Conservation (phyloP, 2,329 filamentous ascomycete genomes). For the Diplodia seriata region DNA sequence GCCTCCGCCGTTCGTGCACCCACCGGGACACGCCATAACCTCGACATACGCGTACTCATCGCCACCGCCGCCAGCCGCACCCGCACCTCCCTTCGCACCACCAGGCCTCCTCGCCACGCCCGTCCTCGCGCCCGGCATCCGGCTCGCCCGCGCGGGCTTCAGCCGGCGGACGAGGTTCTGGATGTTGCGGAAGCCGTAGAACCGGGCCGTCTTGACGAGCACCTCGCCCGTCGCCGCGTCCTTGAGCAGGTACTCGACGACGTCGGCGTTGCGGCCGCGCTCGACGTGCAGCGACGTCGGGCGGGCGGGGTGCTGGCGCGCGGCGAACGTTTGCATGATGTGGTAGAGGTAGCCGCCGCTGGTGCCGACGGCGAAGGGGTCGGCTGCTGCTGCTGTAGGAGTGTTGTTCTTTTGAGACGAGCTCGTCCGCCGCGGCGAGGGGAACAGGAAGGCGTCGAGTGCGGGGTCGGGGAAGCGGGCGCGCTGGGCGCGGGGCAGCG, state of each 20-base stretch:
- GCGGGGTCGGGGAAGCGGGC: constrained; percentile 74
- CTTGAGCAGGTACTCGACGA: constrained; percentile 82
- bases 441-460: constrained; percentile 78
- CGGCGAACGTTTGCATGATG: constrained; percentile 76
- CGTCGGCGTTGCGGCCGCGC: constrained; percentile 87
- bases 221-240: constrained; percentile 49
- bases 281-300: constrained; percentile 70
- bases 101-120: constrained; percentile 65
- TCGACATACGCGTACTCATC: constrained; percentile 90
- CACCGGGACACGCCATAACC: constrained; percentile 99
- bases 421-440: constrained; percentile 49
- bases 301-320: constrained; percentile 66
- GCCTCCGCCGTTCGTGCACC: constrained; percentile 95
- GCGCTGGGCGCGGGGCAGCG: constrained; percentile 56
- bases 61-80: constrained; percentile 64
- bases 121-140: constrained; percentile 43
- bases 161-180: constrained; percentile 94
- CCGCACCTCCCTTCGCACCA: constrained; percentile 55
- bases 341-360: constrained; percentile 91
- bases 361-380: constrained; percentile 68
- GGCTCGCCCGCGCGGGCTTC: constrained; percentile 78
- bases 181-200: constrained; percentile 98
- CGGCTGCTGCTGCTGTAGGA: constrained; percentile 35
- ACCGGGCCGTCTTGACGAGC: constrained; percentile 67
- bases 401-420: constrained; percentile 45